Conservation (phyloP, 2,329 filamentous ascomycete species). For the Trichothecium sympodiale region DNA sequence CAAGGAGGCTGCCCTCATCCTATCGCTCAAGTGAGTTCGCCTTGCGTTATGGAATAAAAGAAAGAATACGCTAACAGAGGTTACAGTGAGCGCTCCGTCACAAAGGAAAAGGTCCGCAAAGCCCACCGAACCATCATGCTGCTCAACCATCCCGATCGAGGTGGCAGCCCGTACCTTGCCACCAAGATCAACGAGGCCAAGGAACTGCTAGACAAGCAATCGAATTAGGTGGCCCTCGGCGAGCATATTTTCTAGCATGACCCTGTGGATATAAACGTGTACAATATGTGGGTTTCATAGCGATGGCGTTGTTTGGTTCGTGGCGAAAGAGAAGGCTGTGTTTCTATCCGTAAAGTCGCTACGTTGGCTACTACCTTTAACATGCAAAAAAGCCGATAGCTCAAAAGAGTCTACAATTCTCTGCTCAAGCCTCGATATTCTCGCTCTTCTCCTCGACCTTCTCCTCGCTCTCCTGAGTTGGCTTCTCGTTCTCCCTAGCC, state of each 20-base stretch:
- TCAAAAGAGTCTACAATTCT: constrained; percentile 1
- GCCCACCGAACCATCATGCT: constrained; percentile 94
- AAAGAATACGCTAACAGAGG: constrained; percentile 1
- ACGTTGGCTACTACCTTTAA: constrained; percentile 6
- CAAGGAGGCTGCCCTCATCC: constrained; percentile 80
- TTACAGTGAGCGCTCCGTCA: constrained; percentile 69
- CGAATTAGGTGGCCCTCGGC: constrained; percentile 7
- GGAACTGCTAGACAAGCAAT: constrained; percentile 77
- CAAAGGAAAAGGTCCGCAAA: constrained; percentile 90
- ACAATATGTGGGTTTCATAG: constrained; percentile 21
- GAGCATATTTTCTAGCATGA: too few species aligned
- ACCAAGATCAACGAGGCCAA: constrained; percentile 99
- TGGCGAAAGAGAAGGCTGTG: not conserved
- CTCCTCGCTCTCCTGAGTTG: constrained; percentile 1
- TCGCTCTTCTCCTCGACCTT: constrained; percentile 1
- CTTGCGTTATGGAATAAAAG: too few species aligned
- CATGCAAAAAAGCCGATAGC: too few species aligned
- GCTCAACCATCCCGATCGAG: constrained; percentile 93
- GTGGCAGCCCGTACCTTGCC: constrained; percentile 89
- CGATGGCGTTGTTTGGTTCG: constrained; percentile 33
- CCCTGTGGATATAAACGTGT: too few species aligned
- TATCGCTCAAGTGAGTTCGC: constrained; percentile 69
- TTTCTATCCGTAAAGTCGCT: not conserved
- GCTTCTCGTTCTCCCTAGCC: not conserved
- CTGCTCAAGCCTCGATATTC: constrained; percentile 2